Conservation (phyloP, 192 early-diverging fungal genomes). For the Podila minutissima region DNA sequence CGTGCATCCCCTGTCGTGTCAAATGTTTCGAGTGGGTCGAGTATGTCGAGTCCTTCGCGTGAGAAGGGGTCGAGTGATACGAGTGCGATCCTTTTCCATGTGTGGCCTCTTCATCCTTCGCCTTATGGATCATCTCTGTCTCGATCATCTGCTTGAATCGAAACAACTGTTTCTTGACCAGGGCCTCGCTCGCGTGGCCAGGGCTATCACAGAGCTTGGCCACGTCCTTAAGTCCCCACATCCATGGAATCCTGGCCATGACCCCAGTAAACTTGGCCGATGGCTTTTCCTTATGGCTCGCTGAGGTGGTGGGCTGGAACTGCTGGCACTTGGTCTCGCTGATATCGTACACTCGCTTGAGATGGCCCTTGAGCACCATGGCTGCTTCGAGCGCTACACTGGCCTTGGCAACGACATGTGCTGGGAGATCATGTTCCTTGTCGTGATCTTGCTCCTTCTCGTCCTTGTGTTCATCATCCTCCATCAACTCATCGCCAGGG, state of each 20-base stretch:
- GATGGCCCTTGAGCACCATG: constrained; percentile 25
- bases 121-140: constrained; percentile 17
- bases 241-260: constrained; percentile 20
- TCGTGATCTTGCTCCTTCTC: neutral
- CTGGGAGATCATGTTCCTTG: constrained; percentile 1
- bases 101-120: too few species aligned
- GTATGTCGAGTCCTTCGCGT: too few species aligned
- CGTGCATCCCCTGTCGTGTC: neutral
- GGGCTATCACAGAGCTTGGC: constrained; percentile 6
- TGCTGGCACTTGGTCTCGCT: constrained; percentile 41
- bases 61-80: too few species aligned
- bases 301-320: constrained; percentile 25
- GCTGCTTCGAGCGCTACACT: constrained; percentile 21
- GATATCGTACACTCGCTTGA: constrained; percentile 35
- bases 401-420: constrained; percentile 10
- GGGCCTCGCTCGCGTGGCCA: neutral
- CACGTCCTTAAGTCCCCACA: constrained; percentile 5
- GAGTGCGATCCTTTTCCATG: too few species aligned
- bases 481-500: neutral
- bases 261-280: constrained; percentile 2
- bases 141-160: constrained; percentile 32
- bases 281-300: constrained; percentile 35
- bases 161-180: constrained; percentile 14
- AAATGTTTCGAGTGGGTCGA: too few species aligned
- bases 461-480: neutral